Evolutionary conservation across 1,284 basidiomycete species (phyloP).

Genomic region (Farysia itapuensis): DNA sequence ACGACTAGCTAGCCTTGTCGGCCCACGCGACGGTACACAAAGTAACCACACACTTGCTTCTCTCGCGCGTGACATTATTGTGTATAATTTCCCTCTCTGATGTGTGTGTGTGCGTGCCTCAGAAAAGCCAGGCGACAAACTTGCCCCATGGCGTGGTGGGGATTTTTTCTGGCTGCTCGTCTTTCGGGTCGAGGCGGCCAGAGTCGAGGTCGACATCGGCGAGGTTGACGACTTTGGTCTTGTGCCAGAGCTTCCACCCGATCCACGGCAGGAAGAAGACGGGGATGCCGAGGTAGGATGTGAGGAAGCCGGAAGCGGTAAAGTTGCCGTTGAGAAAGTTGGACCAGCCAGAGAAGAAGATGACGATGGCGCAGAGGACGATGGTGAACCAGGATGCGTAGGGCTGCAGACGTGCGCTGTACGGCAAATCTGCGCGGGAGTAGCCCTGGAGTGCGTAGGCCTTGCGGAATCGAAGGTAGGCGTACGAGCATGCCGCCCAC

Average conservation of each 20-base stretch:
- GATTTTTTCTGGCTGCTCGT: slow-evolving; percentile 9
- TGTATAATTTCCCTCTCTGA: not conserved
- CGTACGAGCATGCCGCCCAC: slow-evolving; percentile 78
- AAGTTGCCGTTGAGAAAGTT: slow-evolving; percentile 53
- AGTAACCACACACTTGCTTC: too few species aligned
- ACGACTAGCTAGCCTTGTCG: too few species aligned
- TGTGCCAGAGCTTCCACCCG: slow-evolving; percentile 65
- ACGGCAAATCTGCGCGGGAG: slow-evolving; percentile 64
- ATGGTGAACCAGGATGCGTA: slow-evolving; percentile 47
- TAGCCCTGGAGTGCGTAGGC: slow-evolving; percentile 68
- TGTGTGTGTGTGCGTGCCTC: slow-evolving; percentile 3
- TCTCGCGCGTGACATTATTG: too few species aligned
- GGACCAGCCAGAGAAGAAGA: slow-evolving; percentile 61
- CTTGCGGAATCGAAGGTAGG: slow-evolving; percentile 74
- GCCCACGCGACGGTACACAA: too few species aligned
- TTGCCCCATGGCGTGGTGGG: slow-evolving; percentile 16
- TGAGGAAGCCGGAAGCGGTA: slow-evolving; percentile 70
- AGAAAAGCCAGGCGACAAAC: slow-evolving; percentile 37
- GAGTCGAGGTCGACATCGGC: slow-evolving; percentile 65
- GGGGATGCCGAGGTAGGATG: slow-evolving; percentile 74
- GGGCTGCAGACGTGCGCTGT: slow-evolving; percentile 62
- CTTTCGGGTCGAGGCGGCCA: slow-evolving; percentile 57
- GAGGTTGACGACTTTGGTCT: slow-evolving; percentile 59
- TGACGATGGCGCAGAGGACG: slow-evolving; percentile 33
- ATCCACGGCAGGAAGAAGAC: slow-evolving; percentile 77